Base-by-base conservation (phyloP, 495 filamentous ascomycete genomes). In the Trichoderma gamsii region DNA sequence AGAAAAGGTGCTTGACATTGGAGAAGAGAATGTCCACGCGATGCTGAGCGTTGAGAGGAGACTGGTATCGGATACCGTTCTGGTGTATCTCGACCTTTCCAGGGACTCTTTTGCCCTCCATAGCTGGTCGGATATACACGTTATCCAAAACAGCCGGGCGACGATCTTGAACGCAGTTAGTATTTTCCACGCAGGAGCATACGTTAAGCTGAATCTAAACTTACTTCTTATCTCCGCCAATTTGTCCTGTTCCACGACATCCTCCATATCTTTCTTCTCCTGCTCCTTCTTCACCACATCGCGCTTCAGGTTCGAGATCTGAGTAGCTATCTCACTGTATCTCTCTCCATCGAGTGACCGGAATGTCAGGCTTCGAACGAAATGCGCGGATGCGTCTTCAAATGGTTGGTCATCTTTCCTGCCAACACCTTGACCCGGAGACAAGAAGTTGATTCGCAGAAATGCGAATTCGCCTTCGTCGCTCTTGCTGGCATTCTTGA, bases 221-320 rank as follows among this genome's bases (percentile, higher is more conserved):
- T 79, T 82, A 92, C 90, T 96, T 80, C 92, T 81, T 67, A 96
- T 91, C 78, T 97, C 93, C 71, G 93, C 78, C 23, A 99, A 86
- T 80, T 98, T 98, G 72, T 98, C 96, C 76, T 98, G 96, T 77
- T 98, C 96, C 4, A 99, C 92, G n/a, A 99, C 96, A 82, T 98
- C 96, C 75, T 98, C 96, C 89, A 99, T 88, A 71, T 99, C 93
- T 77, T 99, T 99, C 84, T 97, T 97, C 77, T 99, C 95, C 74
- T 97, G 92, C 75, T 98, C 96, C 70, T 89, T 88, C 73, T 96
- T 91, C 44, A 91, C 85, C 3, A 92, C 87, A 71, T 90, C 90
- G 77, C 95, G 97, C 78, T 96, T 94, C 75, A 99, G 89, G 68
- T 97, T 92, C 4, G 91, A 91, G 68, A 99, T 97, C 72, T 94